A percentile compares a stretch with the other conserved stretches of the same genome.
Evolutionary conservation across 2,329 filamentous ascomycete species (phyloP).

Genomic region (Phaeosphaeriaceae sp.): DNA sequence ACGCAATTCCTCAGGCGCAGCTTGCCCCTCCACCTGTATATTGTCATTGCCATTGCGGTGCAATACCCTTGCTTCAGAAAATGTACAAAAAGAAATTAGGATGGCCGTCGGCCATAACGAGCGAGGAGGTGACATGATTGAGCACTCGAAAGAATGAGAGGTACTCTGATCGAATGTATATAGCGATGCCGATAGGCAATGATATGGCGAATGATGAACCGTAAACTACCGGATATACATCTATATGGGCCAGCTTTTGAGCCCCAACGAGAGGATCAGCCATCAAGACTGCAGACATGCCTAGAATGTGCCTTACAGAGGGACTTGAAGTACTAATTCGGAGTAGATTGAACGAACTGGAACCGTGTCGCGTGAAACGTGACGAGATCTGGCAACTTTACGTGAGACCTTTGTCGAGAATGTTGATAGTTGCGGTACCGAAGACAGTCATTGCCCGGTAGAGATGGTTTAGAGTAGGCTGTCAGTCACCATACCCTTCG

Average conservation of each 20-base stretch:
- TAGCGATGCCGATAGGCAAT: slow-evolving; percentile 21
- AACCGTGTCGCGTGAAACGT: slow-evolving; percentile 37
- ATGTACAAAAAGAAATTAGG: slow-evolving; percentile 36
- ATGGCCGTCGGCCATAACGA: slow-evolving; percentile 36
- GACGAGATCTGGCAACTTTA: slow-evolving; percentile 32
- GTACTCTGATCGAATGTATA: slow-evolving; percentile 33
- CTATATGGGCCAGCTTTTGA: slow-evolving; percentile 34
- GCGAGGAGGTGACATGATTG: slow-evolving; percentile 44
- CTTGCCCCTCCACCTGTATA: slow-evolving; percentile 9
- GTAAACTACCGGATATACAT: slow-evolving; percentile 22
- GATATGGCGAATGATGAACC: slow-evolving; percentile 18
- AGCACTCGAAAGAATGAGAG: slow-evolving; percentile 44
- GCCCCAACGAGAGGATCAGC: slow-evolving; percentile 29
- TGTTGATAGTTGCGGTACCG: slow-evolving; percentile 26
- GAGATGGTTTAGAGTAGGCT: slow-evolving; percentile 24
- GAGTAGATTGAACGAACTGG: slow-evolving; percentile 22
- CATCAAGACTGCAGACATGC: slow-evolving; percentile 34
- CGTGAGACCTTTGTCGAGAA: slow-evolving; percentile 35
- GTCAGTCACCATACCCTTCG: slow-evolving; percentile 27
- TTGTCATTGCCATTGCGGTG: slow-evolving; percentile 15
- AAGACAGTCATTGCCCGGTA: slow-evolving; percentile 22
- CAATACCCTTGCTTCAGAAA: slow-evolving; percentile 24
- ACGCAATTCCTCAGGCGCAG: slow-evolving; percentile 4
- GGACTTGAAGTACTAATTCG: slow-evolving; percentile 36
- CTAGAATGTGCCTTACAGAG: slow-evolving; percentile 47